Conservation (phyloP, 768 basidiomycete genomes). For the Mycena rosella region DNA sequence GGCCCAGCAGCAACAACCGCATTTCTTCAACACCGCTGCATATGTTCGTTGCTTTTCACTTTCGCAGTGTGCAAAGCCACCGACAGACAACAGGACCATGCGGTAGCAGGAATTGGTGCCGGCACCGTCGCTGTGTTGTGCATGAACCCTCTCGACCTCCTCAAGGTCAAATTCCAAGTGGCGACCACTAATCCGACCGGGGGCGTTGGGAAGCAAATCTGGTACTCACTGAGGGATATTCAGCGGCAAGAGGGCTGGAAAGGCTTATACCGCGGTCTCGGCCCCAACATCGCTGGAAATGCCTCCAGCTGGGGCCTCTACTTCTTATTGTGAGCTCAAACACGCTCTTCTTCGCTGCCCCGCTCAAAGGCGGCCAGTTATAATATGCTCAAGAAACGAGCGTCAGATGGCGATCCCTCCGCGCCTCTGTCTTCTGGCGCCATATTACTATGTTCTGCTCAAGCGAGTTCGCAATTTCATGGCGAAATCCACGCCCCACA, state of each 20-base stretch:
- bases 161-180: slow-evolving; percentile 96
- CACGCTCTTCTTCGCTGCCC: slow-evolving; percentile 25
- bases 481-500: slow-evolving; percentile 32
- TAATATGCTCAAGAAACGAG: slow-evolving; percentile 90
- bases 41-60: slow-evolving; percentile 33
- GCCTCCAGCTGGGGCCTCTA: slow-evolving; percentile 98
- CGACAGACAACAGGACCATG: slow-evolving; percentile 82
- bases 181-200: slow-evolving; percentile 73
- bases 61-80: neutral
- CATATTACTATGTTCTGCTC: slow-evolving; percentile 90
- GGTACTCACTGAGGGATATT: slow-evolving; percentile 79
- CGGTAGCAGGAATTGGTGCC: slow-evolving; percentile 92
- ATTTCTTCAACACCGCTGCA: slow-evolving; percentile 51
- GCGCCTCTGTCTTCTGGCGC: slow-evolving; percentile 79
- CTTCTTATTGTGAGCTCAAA: slow-evolving; percentile 88
- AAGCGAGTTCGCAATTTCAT: slow-evolving; percentile 88
- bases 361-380: slow-evolving; percentile 66
- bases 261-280: slow-evolving; percentile 92
- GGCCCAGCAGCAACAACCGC: slow-evolving; percentile 47
- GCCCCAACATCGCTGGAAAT: slow-evolving; percentile 93
- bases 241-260: slow-evolving; percentile 80
- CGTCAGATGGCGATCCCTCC: slow-evolving; percentile 74
- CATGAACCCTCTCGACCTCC: slow-evolving; percentile 97
- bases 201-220: slow-evolving; percentile 81
- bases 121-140: slow-evolving; percentile 93